Conservation (phyloP, 2,329 filamentous ascomycete genomes). For the Arthrinium phaeospermum region DNA sequence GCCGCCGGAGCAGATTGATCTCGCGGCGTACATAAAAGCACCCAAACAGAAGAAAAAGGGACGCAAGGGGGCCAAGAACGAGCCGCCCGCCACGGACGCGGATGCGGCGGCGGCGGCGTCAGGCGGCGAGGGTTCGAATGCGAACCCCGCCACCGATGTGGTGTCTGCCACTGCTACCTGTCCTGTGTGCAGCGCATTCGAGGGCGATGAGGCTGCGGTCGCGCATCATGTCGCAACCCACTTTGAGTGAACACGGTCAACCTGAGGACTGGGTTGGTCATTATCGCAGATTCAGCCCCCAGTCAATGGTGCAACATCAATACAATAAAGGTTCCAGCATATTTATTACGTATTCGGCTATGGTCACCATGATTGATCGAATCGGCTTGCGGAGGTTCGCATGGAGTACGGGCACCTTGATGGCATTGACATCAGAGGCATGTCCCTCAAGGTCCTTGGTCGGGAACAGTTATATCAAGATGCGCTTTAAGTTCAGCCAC, state of each 20-base stretch:
- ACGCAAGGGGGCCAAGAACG: slow-evolving; percentile 32
- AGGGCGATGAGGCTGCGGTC: slow-evolving; percentile 72
- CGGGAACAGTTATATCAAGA: not conserved
- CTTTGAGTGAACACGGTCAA: slow-evolving; percentile 45
- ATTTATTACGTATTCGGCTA: not conserved
- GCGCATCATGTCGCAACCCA: slow-evolving; percentile 69
- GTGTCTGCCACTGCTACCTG: slow-evolving; percentile 50
- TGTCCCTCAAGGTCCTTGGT: slow-evolving; percentile 20
- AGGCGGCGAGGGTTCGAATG: slow-evolving; percentile 18
- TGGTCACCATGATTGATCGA: not conserved
- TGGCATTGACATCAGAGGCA: slow-evolving; percentile 11
- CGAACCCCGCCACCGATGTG: slow-evolving; percentile 30
- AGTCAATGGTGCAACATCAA: not conserved
- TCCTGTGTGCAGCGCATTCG: slow-evolving; percentile 69
- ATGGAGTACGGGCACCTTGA: slow-evolving; percentile 15
- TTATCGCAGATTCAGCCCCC: no score
- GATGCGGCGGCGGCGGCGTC: slow-evolving; percentile 2
- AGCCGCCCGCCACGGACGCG: slow-evolving; percentile 24
- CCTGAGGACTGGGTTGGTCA: not conserved
- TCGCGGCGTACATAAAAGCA: slow-evolving; percentile 57
- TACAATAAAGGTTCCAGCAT: not conserved
- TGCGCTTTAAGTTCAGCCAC: not conserved
- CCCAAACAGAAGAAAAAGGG: slow-evolving; percentile 37
- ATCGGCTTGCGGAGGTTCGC: not conserved
- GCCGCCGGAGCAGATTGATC: slow-evolving; percentile 50